Evolutionary conservation across 805 yeast genomes (phyloP).

Genomic region (Middelhovenomyces tepae): DNA sequence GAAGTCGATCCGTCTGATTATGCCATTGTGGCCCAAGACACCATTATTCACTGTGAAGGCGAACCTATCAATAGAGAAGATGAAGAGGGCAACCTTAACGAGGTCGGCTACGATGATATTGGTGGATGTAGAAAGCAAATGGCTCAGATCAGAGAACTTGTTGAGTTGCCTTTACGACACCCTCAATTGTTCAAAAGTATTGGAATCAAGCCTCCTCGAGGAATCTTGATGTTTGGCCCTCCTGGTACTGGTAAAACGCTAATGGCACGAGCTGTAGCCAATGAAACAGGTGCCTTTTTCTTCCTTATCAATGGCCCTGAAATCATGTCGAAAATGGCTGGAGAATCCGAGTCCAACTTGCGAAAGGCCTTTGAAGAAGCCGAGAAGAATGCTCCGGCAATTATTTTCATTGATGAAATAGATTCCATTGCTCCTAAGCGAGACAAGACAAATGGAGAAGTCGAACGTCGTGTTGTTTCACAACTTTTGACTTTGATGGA

Average conservation of each 20-base stretch:
- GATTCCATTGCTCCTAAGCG: constrained; percentile 99
- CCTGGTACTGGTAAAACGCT: constrained; percentile 99
- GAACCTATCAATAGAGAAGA: constrained; percentile 98
- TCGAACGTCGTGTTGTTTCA: constrained; percentile 97
- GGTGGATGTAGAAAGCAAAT: constrained; percentile 99
- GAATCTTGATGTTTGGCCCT: constrained; percentile 90
- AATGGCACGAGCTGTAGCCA: constrained; percentile 99
- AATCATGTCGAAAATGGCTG: constrained; percentile 99
- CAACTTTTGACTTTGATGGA: constrained; percentile 97
- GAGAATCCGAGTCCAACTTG: constrained; percentile 94
- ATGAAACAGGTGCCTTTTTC: constrained; percentile 98
- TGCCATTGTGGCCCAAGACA: constrained; percentile 97
- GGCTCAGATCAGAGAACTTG: constrained; percentile 99
- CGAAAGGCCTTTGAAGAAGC: constrained; percentile 99
- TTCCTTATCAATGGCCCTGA: constrained; percentile 98
- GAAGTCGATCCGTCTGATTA: constrained; percentile 96
- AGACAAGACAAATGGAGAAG: constrained; percentile 99
- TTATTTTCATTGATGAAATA: constrained; percentile 95
- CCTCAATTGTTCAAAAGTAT: constrained; percentile 96
- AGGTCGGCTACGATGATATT: constrained; percentile 97
- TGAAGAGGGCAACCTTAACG: constrained; percentile 92
- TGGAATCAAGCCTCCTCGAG: constrained; percentile 98
- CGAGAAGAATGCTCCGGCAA: constrained; percentile 96
- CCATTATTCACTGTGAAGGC: constrained; percentile 97
- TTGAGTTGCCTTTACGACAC: constrained; percentile 95